Evolutionary conservation across 768 basidiomycete genomes (phyloP), one percentile per base, ranked within the genome.

Genomic region (Astraeus odoratus): DNA sequence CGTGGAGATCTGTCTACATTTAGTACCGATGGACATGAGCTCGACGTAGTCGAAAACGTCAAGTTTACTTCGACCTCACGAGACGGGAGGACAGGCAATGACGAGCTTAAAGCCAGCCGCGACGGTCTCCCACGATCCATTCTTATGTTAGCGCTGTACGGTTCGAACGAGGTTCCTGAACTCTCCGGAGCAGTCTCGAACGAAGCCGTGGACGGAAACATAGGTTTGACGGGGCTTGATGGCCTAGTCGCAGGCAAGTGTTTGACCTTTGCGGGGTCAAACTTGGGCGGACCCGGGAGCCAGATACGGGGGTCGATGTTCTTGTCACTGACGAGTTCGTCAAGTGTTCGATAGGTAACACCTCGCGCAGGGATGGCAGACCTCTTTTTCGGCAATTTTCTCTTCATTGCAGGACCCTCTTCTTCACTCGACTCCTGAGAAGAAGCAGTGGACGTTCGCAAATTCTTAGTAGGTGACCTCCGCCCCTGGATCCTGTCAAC

Each of bases 231-330:
- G 15, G 57, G 57, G 35, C 57, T 60, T n/a, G 60, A 39, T 10
- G 60, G 44, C 29, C 58, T 53, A 23, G 56, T 56, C 39, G 27
- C 24, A 31, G 58, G 51, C 42, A 51, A 39, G 31, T 46, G 34
- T 38, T 63, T 63, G 35, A 65, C 42, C 37, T 54, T 60, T 46
- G 46, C 50, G 12, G 60, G 56, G 41, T 65, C 49, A 34, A 60
- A 65, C 24, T 43, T 12, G 8, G 52, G 63, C 18, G 52, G 24
- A 36, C 43, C 42, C 5, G 63, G 61, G 31, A 50, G 42, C 61
- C 63, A 65, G 15, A 63, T 12, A 8, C 61, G 61, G 39, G 63
- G 29, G 42, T 63, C 63, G 29, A 51, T 39, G 3, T 35, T 35
- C 43, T 46, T 23, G 25, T 20, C 26, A 16, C 46, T 51, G 22